Base-by-base conservation (phyloP, 2,329 filamentous ascomycete species). In the Hymenoscyphus scutula region DNA sequence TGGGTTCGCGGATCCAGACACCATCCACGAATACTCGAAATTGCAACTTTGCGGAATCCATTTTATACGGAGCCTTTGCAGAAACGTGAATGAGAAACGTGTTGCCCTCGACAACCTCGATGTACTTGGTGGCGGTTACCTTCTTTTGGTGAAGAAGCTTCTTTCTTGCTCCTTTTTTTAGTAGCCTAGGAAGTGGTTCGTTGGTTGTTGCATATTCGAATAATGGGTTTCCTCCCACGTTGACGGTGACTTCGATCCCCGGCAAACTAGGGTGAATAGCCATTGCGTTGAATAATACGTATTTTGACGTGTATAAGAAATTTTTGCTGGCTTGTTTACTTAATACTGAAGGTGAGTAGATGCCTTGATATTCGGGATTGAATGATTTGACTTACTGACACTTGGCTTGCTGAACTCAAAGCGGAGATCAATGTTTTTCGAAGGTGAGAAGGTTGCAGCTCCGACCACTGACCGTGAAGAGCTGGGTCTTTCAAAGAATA, bases 151-250 rank as follows among this genome's bases (percentile, higher is more conserved):
- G 37, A 4, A 34, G 32, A 3, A 13, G 4, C 5, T 38, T 34
- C 27, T 38, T 29, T 37, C 11, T 38, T 2, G 4, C 0, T 29
- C 64, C 51, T 6, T 59, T 8, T 29, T 38, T 55, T 45, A 63
- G 2, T 56, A 7, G 41, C 15, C 11, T 48, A 6, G 19, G 41
- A 2, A 48, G 5, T 23, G 7, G 19, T 25, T 48, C 29, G 17
- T 65, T 61, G 6, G 34, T 53, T 41, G 65, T 65, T 15, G 34
- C 13, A 25, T 58, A 59, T 54, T 69, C 68, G 1, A 29, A 2
- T 11, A 56, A 53, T 1, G 58, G 53, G 1, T 58, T 1, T 17
- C 59, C 63, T 17, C 64, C 48, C 30, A 67, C 59, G 5, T 59
- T 11, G 17, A 69, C 58, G 2, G 53, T 5, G 27, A 58, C 63